phyloP scores from a whole-genome alignment of 176 grass and related monocot genomes.

The Phoenix roebelenii region DNA sequence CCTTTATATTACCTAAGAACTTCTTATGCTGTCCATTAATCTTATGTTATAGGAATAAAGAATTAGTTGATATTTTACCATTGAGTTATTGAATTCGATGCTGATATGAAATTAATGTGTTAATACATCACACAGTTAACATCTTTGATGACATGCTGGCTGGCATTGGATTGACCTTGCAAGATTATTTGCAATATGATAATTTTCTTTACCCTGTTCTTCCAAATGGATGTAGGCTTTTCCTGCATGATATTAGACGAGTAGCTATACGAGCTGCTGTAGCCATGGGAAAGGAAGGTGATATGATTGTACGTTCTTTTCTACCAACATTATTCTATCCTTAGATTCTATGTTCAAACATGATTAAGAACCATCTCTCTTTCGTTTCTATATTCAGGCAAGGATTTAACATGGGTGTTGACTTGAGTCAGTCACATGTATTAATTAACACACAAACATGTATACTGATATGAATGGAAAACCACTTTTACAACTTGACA shows the following conservation, averaged over 20 bases:
- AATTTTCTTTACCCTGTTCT: conserved; percentile 95
- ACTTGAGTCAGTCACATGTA: no score
- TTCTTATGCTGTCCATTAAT: no score
- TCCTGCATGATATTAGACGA: conserved; percentile 84
- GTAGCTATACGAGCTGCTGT: conserved; percentile 83
- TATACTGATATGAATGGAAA: no score
- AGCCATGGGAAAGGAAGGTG: conserved; percentile 91
- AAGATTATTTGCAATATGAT: conserved; percentile 90
- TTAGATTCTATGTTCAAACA: background rate
- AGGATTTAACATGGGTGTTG: no score
- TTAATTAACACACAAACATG: no score
- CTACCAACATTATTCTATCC: no score
- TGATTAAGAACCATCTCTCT: background rate
- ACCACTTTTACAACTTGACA: no score
- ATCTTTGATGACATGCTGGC: conserved; percentile 97
- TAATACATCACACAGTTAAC: conserved; percentile 41
- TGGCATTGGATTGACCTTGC: conserved; percentile 88
- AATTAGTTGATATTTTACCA: no score
- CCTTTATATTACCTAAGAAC: background rate
- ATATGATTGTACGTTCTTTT: conserved; percentile 68
- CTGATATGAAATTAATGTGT: background rate
- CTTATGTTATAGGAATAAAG: background rate
- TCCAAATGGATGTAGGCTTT: conserved; percentile 78
- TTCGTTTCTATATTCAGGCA: no score
- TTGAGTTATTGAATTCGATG: background rate